These are phyloP conservation scores for Blastomyces gilchristii DNA, from an alignment of 2,329 filamentous ascomycete species.

Conservation along the genomic window DNA sequence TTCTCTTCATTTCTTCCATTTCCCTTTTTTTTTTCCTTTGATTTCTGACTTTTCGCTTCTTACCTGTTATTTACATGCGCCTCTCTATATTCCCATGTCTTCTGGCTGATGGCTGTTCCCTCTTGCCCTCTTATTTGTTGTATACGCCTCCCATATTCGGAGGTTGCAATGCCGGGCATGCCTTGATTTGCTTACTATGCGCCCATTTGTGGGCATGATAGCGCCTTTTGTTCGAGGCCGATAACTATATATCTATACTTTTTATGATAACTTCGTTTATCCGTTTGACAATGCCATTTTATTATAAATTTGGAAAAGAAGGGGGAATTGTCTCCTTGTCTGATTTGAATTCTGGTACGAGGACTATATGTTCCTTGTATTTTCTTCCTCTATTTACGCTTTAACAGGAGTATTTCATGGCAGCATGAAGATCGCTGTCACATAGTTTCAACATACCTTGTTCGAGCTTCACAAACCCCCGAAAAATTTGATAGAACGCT, in stretches of 20 bases:
- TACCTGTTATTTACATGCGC: background rate
- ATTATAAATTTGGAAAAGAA: background rate
- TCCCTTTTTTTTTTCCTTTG: conserved; percentile 7
- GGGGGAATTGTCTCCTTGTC: background rate
- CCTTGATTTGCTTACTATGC: background rate
- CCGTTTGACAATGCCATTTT: background rate
- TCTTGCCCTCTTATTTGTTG: background rate
- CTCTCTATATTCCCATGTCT: background rate
- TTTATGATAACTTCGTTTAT: background rate
- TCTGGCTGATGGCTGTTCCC: background rate
- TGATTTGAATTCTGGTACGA: background rate
- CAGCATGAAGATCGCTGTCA: background rate
- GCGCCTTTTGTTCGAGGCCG: background rate
- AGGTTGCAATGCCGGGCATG: background rate
- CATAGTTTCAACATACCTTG: background rate
- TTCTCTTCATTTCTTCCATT: conserved; percentile 10
- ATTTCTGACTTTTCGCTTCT: background rate
- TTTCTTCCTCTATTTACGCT: background rate
- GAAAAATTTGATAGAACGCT: too few relatives aligned
- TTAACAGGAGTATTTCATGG: background rate
- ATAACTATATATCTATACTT: background rate
- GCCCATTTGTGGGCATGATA: background rate
- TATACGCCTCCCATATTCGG: background rate
- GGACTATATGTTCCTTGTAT: background rate
- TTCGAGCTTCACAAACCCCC: too few relatives aligned